These are phyloP conservation scores for Fusarium brevicatenulatum DNA, from an alignment of 2,329 filamentous ascomycete genomes.

Conservation along the genomic window DNA sequence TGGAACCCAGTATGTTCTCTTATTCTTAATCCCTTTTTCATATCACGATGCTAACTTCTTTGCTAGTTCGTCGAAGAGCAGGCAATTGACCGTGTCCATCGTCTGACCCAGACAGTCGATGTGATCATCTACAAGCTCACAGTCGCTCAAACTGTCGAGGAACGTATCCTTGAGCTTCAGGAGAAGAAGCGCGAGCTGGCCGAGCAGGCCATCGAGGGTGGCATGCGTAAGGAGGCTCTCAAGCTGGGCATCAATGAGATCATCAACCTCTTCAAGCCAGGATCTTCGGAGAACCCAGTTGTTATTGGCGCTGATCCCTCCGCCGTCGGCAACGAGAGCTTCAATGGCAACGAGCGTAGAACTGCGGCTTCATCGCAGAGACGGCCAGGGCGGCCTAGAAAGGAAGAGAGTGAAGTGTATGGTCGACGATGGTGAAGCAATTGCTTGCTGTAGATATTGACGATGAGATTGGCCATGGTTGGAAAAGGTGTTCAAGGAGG, in stretches of 20 bases:
- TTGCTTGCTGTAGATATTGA: neutral
- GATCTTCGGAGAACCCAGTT: slow-evolving; percentile 49
- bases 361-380: slow-evolving; percentile 42
- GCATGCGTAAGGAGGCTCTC: slow-evolving; percentile 75
- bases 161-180: slow-evolving; percentile 92
- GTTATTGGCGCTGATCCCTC: slow-evolving; percentile 37
- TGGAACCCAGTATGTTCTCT: slow-evolving; percentile 84
- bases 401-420: slow-evolving; percentile 36
- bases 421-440: slow-evolving; percentile 33
- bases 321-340: slow-evolving; percentile 10
- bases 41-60: slow-evolving; percentile 8
- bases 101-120: slow-evolving; percentile 95
- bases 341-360: slow-evolving; percentile 34
- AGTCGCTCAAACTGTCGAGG: slow-evolving; percentile 86
- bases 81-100: slow-evolving; percentile 97
- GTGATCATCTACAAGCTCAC: slow-evolving; percentile 96
- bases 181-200: slow-evolving; percentile 92
- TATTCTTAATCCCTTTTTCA: neutral
- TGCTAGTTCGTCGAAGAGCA: slow-evolving; percentile 95
- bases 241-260: slow-evolving; percentile 96
- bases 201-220: slow-evolving; percentile 89
- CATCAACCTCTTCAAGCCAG: slow-evolving; percentile 84
- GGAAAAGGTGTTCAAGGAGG: slow-evolving; percentile 11
- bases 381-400: slow-evolving; percentile 38
- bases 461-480: neutral